These are phyloP conservation scores for Yamadazyma kitorensis DNA, from an alignment of 805 yeast species.

Conservation along the genomic window DNA sequence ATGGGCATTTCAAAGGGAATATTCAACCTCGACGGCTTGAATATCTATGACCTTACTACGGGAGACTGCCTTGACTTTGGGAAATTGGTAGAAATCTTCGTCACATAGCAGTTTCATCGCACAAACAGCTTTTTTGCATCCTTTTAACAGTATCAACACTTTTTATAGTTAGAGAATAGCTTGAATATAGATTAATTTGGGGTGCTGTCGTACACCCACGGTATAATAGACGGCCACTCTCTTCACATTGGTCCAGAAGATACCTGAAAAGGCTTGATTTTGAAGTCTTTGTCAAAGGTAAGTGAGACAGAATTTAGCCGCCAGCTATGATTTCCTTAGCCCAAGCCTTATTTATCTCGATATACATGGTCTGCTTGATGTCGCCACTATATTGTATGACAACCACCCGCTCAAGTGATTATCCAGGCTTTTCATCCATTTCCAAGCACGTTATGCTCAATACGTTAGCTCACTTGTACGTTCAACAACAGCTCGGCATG, in stretches of 20 bases:
- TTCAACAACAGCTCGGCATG: no score
- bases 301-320: no score
- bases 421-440: not conserved
- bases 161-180: no score
- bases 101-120: slow-evolving; percentile 25
- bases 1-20: slow-evolving; percentile 66
- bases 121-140: no score
- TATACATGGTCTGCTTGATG: not conserved
- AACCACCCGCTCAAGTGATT: no score
- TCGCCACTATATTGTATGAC: slow-evolving; percentile 4
- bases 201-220: no score
- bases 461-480: not conserved
- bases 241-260: no score
- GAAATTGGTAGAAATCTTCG: slow-evolving; percentile 64
- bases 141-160: no score
- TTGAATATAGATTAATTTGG: no score
- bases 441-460: not conserved
- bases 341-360: slow-evolving; percentile 1
- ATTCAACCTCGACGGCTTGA: slow-evolving; percentile 61
- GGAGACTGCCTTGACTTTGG: slow-evolving; percentile 76
- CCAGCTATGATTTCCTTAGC: not conserved
- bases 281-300: no score
- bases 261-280: no score
- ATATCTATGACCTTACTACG: slow-evolving; percentile 56
- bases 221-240: no score